phyloP scores from a whole-genome alignment of 306 rosid species.

The Lupinus albus region DNA sequence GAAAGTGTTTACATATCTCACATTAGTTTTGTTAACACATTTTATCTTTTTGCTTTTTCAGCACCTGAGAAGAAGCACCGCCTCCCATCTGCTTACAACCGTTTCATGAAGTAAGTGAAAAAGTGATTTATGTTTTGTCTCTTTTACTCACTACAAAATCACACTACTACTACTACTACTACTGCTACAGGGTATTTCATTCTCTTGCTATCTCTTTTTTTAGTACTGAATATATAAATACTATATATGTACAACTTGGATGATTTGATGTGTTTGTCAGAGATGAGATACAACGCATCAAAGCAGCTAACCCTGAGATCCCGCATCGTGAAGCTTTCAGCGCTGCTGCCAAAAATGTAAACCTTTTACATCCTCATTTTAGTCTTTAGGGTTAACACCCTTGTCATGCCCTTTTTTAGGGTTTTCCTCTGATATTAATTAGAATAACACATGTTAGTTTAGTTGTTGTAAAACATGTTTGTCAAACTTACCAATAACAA shows the following conservation, averaged over 20 bases:
- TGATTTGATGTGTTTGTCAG: constrained; percentile 52
- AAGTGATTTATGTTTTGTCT: background rate
- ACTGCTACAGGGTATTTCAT: constrained; percentile 17
- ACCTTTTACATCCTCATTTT: background rate
- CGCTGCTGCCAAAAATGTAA: constrained; percentile 89
- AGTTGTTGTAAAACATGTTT: no score
- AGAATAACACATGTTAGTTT: no score
- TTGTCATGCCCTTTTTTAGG: no score
- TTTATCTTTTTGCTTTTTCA: constrained; percentile 19
- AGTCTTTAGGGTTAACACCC: background rate
- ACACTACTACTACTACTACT: background rate
- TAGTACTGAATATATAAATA: background rate
- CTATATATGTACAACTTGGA: background rate
- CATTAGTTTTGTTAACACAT: no score
- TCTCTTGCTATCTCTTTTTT: constrained; percentile 7
- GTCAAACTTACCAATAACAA: no score
- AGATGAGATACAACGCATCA: constrained; percentile 96
- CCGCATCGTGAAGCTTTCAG: constrained; percentile 99
- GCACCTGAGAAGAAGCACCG: constrained; percentile 99
- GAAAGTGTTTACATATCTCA: no score
- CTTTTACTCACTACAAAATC: constrained; percentile 4
- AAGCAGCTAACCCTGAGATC: constrained; percentile 88
- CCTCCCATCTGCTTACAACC: constrained; percentile 95
- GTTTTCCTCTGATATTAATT: no score
- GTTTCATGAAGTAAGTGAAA: constrained; percentile 92